phyloP scores from a whole-genome alignment of 2,329 filamentous ascomycete genomes.

The Alternaria solani region DNA sequence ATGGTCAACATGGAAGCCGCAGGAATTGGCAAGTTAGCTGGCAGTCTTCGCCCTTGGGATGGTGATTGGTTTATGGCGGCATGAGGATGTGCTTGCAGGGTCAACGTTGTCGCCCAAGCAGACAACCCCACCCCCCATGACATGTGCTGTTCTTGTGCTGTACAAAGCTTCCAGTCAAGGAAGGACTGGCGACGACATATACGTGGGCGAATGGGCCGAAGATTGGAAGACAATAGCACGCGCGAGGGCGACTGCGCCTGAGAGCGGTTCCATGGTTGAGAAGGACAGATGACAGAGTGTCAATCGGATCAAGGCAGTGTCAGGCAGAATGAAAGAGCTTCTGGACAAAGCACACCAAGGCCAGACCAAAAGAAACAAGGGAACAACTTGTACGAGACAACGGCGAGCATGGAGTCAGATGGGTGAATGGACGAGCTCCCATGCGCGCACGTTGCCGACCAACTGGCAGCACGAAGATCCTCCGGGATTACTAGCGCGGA shows the following conservation, averaged over 20 bases:
- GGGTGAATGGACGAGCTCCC: constrained; percentile 1
- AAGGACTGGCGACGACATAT: constrained; percentile 1
- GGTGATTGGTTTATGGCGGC: not conserved
- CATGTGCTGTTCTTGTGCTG: constrained; percentile 18
- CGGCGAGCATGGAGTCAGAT: not conserved
- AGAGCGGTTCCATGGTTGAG: not conserved
- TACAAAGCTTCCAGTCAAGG: constrained; percentile 7
- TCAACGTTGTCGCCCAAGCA: constrained; percentile 1
- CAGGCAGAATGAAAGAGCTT: not conserved
- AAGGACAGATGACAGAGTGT: not conserved
- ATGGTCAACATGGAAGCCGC: not conserved
- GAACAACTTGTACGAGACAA: not conserved
- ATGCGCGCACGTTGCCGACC: constrained; percentile 14
- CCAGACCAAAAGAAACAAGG: not conserved
- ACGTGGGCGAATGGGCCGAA: constrained; percentile 10
- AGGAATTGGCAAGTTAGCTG: not conserved
- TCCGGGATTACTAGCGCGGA: constrained; percentile 17
- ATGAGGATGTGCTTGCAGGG: not conserved
- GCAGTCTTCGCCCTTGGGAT: not conserved
- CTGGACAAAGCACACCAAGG: not conserved
- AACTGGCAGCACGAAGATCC: constrained; percentile 20
- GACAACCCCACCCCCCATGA: constrained; percentile 3
- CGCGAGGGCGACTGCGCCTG: not conserved
- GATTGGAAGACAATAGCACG: constrained; percentile 3
- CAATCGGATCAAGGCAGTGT: not conserved